Base-by-base conservation (phyloP, 805 yeast species). In the Spathaspora hagerdaliae region DNA sequence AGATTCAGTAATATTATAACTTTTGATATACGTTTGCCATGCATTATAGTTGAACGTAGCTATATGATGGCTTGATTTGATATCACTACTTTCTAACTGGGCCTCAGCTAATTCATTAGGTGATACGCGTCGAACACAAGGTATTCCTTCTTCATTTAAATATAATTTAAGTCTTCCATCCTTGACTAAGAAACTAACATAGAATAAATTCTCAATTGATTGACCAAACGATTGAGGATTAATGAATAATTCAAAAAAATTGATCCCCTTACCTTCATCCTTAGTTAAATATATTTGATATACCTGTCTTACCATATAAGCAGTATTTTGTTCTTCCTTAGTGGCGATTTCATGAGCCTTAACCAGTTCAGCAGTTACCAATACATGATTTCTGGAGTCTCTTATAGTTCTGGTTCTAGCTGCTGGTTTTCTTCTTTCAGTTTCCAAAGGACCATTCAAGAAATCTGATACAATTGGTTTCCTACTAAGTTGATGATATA, bases 191-290 rank as follows among this genome's bases (percentile, higher is more conserved):
- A 91, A 90, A 59, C 96, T 85, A 0, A 87, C 75, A 56, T 83
- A 87, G 56, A 91, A 91, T 55, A 92, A 64, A 58, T 88, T 89
- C 60, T 92, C 97, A 2, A 91, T 82, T 1, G 90, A 78, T 59
- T 84, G 90, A 1, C 85, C 71, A 62, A 84, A 91, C 6, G 92
- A 83, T 12, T 65, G 50, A 0, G 97, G 96, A 59, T 92, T 82
- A 14, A 91, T 69, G 42, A 87, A 77, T 53, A 86, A 83, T 49
- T 73, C 69, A 57, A 79, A 87, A 39, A 90, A 67, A 44, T 79
- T 79, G 7, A 89, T 71, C 0, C 61, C 63, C 0, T 65, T 67
- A 2, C 41, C 52, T 1, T 44, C 48, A 7, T 60, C 55, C 15
- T 52, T 58, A 7, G 51, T 44, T 6, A 49, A 42, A 38, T 80